phyloP scores from a whole-genome alignment of 805 yeast species.

The Myxozyma melibiosi region DNA sequence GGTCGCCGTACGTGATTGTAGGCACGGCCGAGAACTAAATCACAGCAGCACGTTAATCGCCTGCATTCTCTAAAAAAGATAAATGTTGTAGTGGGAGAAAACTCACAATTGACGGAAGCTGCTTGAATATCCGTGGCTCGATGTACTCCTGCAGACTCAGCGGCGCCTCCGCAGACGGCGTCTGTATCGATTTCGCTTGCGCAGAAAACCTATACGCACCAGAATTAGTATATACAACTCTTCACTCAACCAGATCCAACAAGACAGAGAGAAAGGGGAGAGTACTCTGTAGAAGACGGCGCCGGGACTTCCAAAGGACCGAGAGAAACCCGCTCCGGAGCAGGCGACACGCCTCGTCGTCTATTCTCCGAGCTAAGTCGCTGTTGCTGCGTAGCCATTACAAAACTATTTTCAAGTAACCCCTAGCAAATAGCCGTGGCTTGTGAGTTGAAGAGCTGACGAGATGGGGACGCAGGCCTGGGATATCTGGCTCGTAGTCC shows the following conservation, averaged over 20 bases:
- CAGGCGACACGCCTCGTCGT: constrained; percentile 23
- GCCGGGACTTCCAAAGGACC: constrained; percentile 15
- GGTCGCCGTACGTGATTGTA: constrained; percentile 4
- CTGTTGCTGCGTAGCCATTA: neutral
- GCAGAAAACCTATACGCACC: neutral
- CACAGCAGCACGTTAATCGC: too few relatives aligned
- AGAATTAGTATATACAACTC: neutral
- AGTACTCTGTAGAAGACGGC: neutral
- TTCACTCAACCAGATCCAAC: too few relatives aligned
- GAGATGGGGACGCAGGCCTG: too few relatives aligned
- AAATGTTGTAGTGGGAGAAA: neutral
- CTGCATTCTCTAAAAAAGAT: too few relatives aligned
- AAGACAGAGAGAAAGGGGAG: neutral
- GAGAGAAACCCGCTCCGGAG: constrained; percentile 4
- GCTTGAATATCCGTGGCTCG: constrained; percentile 22
- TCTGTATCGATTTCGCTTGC: constrained; percentile 9
- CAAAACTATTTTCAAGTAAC: neutral
- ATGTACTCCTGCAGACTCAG: constrained; percentile 15
- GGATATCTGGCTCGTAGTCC: too few relatives aligned
- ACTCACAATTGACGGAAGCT: constrained; percentile 22
- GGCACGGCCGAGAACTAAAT: constrained; percentile 10
- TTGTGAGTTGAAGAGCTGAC: too few relatives aligned
- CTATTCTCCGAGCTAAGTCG: constrained; percentile 8
- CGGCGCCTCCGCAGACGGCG: constrained; percentile 26
- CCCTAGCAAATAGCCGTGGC: too few relatives aligned